phyloP scores from a whole-genome alignment of 139 green algal species.

The Chlamydomonas sp. region DNA sequence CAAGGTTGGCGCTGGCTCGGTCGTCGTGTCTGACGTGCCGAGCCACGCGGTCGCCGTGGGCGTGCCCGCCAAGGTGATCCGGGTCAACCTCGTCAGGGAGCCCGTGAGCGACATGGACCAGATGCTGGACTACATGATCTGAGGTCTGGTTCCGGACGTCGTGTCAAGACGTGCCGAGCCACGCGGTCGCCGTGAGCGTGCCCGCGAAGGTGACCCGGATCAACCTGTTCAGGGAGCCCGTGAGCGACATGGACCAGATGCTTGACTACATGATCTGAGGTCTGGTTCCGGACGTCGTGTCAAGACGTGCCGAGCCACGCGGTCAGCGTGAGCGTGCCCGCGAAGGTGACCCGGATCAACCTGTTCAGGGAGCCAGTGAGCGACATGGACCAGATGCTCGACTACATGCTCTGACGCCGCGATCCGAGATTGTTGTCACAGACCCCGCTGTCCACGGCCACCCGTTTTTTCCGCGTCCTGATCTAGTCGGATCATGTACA shows the following conservation, averaged over 20 bases:
- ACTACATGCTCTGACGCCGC: slow-evolving; percentile 63
- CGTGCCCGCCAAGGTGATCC: slow-evolving; percentile 75
- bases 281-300: slow-evolving; percentile 67
- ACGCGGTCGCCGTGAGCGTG: slow-evolving; percentile 84
- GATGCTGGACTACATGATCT: slow-evolving; percentile 71
- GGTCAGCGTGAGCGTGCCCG: slow-evolving; percentile 85
- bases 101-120: slow-evolving; percentile 76
- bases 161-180: slow-evolving; percentile 64
- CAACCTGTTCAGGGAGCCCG: slow-evolving; percentile 49
- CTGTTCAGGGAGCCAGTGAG: slow-evolving; percentile 49
- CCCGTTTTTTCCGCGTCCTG: no score
- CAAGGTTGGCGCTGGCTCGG: slow-evolving; percentile 79
- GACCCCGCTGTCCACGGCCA: no score
- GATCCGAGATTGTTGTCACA: slow-evolving; percentile 71
- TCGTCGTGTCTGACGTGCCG: slow-evolving; percentile 77
- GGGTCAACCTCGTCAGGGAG: slow-evolving; percentile 43
- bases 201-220: slow-evolving; percentile 70
- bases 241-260: slow-evolving; percentile 70
- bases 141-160: slow-evolving; percentile 55
- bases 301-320: slow-evolving; percentile 64
- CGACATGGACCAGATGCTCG: slow-evolving; percentile 73
- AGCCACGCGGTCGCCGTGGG: slow-evolving; percentile 80
- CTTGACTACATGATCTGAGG: slow-evolving; percentile 70
- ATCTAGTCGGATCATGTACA: no score
- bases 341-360: slow-evolving; percentile 60